A percentile compares a stretch with the other conserved stretches of the same genome.
phyloP scores from a whole-genome alignment of 176 grass and related monocot species.

The Metroxylon sagu region DNA sequence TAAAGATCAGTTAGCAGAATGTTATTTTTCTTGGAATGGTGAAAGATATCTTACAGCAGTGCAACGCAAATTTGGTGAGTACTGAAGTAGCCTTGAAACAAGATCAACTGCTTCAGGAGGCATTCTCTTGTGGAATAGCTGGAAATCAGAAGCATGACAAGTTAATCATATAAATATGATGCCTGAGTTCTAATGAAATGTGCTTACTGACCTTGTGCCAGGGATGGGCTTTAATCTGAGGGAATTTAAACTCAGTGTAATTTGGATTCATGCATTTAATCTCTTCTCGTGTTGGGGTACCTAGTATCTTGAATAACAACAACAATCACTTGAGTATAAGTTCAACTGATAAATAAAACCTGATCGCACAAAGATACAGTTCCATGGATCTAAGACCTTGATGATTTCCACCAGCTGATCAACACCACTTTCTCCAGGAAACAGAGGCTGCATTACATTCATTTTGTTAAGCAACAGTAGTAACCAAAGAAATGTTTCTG shows the following conservation, averaged over 20 bases:
- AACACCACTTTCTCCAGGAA: conserved; percentile 92
- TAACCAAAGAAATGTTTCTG: conserved; percentile 7
- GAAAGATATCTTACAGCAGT: conserved; percentile 56
- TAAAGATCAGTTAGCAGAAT: too few relatives aligned
- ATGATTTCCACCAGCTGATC: conserved; percentile 97
- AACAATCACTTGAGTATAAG: neutral
- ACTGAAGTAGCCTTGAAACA: conserved; percentile 83
- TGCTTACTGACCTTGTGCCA: conserved; percentile 66
- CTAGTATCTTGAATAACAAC: conserved; percentile 57
- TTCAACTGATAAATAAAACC: neutral
- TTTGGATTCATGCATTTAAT: conserved; percentile 98
- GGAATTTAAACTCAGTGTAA: conserved; percentile 86
- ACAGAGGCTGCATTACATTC: conserved; percentile 53
- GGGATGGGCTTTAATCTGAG: conserved; percentile 95
- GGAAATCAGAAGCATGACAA: conserved; percentile 8
- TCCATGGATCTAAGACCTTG: conserved; percentile 42
- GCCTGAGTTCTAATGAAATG: neutral
- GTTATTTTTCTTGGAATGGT: neutral
- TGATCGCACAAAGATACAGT: too few relatives aligned
- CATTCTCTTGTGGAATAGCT: conserved; percentile 85
- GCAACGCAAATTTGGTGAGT: conserved; percentile 89
- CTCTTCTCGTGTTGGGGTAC: conserved; percentile 93
- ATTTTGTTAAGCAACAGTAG: neutral
- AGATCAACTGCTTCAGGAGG: conserved; percentile 87
- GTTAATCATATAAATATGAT: neutral